These are phyloP conservation scores for Phytophthora pinifolia DNA, from an alignment of 352 stramenopile genomes.

Conservation along the genomic window DNA sequence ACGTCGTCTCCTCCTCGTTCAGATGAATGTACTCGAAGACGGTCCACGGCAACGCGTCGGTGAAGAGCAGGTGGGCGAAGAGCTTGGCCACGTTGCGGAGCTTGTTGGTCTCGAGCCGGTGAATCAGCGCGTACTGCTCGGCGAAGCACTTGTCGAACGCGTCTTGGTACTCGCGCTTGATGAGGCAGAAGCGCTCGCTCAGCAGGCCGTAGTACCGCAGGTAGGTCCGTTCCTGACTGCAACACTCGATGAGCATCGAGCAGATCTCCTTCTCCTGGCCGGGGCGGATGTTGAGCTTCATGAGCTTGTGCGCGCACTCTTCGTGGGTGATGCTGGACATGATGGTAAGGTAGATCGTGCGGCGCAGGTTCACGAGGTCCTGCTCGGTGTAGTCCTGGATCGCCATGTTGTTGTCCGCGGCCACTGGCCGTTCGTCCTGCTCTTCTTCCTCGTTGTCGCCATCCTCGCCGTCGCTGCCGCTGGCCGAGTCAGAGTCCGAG, in stretches of 20 bases:
- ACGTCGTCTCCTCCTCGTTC: constrained; percentile 99
- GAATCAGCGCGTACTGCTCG: constrained; percentile 95
- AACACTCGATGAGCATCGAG: constrained; percentile 99
- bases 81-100: constrained; percentile 99
- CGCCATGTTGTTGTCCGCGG: constrained; percentile 28
- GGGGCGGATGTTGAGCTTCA: constrained; percentile 96
- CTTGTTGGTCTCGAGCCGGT: constrained; percentile 99
- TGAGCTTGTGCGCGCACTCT: constrained; percentile 98
- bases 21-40: constrained; percentile 96
- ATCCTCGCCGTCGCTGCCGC: constrained; percentile 55
- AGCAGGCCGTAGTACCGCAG: constrained; percentile 97
- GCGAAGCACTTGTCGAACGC: constrained; percentile 95
- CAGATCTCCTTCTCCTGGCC: constrained; percentile 98
- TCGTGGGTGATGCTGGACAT: constrained; percentile 99
- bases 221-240: constrained; percentile 97
- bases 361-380: constrained; percentile 96
- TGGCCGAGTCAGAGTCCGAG: constrained; percentile 62
- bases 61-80: constrained; percentile 98
- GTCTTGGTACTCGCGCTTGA: constrained; percentile 95
- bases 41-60: constrained; percentile 98
- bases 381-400: constrained; percentile 98
- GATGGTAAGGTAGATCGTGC: constrained; percentile 99
- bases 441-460: constrained; percentile 45
- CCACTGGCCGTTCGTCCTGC: constrained; percentile 26
- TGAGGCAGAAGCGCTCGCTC: constrained; percentile 96